Percentiles rank a stretch among this genome's conserved stretches.
phyloP scores from a whole-genome alignment of 257 asterid species.

The Solanum sitiens region DNA sequence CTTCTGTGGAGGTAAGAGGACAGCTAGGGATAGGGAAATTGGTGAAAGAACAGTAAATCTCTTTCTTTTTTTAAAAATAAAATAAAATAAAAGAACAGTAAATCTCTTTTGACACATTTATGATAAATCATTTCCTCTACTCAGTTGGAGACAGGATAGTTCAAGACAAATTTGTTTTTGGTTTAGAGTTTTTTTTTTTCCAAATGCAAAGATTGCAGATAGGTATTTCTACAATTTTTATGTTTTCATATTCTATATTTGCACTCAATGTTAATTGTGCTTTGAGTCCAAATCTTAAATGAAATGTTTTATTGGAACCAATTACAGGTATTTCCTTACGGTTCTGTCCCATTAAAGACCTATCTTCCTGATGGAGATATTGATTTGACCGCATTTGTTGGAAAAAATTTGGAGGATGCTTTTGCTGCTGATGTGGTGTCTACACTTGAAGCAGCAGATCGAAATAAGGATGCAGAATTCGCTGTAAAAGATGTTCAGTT shows the following conservation, averaged over 20 bases:
- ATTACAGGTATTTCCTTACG: slow-evolving; percentile 74
- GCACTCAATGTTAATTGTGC: not conserved
- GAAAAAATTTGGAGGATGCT: slow-evolving; percentile 43
- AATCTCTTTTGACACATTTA: not conserved
- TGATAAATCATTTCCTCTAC: not conserved
- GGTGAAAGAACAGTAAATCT: not conserved
- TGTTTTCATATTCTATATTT: not conserved
- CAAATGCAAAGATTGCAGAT: not conserved
- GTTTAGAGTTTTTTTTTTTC: not conserved
- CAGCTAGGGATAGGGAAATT: not conserved
- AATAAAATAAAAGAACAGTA: not conserved
- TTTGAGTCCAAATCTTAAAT: not conserved
- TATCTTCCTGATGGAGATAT: slow-evolving; percentile 98
- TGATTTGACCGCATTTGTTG: slow-evolving; percentile 76
- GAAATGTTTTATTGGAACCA: not conserved
- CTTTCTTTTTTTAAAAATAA: not conserved
- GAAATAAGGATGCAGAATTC: slow-evolving; percentile 38
- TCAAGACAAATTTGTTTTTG: not conserved
- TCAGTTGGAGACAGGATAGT: not conserved
- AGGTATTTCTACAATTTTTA: not conserved
- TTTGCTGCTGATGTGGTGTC: slow-evolving; percentile 46
- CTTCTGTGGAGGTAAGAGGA: not conserved
- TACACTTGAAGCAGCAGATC: slow-evolving; percentile 58
- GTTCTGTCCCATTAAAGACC: slow-evolving; percentile 91
- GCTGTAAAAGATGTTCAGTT: slow-evolving; percentile 75